Base-by-base conservation (phyloP, 495 filamentous ascomycete genomes). In the Filosporella fistucella region DNA sequence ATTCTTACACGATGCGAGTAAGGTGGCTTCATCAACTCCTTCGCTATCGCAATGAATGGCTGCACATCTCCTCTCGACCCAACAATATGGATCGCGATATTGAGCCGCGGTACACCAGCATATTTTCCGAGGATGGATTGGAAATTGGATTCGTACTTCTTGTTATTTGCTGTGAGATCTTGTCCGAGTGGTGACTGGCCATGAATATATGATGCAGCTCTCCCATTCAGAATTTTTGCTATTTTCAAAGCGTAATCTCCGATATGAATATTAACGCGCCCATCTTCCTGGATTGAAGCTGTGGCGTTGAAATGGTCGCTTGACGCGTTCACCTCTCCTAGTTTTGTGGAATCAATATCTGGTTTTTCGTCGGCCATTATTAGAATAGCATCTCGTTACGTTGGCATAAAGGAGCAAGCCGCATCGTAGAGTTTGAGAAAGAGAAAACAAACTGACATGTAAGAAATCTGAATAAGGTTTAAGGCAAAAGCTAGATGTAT, bases 81-180 rank as follows among this genome's bases (percentile, higher is more conserved):
- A 21, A 90, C 80, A 8, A 91, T 81, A 58, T 88, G 84, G 49
- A 89, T 87, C 21, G 89, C 86, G 45, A 89, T 76, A 60, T 90
- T 88, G 29, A 89, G 64, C 41, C 55, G 49, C 2, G 69, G 70
- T 5, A 49, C 50, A 2, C 49, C 46, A 17, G 39, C 23, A 23
- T 38, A 59, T 18, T 29, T 49, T 2, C 45, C 45, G 7, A 56
- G 23, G 3, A 55, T 18, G 1, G 42, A 17, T 32, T 55, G 24
- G 13, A 30, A 49, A 2, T 42, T 16, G 8, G 25, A 28, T 17
- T 49, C 26, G 30, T 45, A 52, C 11, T 42, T 39, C 22, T 35
- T 41, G 37, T 55, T 52, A 1, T 53, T 42, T n/a, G 21, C 28
- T 3, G 48, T 50, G 7, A 48, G 28, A 18, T 54, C 44, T 16